These are phyloP conservation scores for Chlamydomonas asymmetrica DNA, from an alignment of 139 green algal genomes.

Conservation along the genomic window DNA sequence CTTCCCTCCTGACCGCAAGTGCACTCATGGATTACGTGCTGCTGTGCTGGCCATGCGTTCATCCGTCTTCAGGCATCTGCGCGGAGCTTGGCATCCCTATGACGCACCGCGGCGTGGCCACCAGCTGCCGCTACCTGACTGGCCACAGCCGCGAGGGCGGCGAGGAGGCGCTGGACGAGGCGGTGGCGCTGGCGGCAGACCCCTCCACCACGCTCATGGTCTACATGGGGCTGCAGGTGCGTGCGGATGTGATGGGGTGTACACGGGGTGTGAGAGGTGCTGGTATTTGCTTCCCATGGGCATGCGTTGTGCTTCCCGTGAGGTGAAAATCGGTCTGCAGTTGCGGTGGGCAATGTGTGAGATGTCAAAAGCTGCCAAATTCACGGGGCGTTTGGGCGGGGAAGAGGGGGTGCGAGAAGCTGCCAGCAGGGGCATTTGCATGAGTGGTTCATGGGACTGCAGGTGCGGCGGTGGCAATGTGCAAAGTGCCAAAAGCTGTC, in stretches of 20 bases:
- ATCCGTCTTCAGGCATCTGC: conserved; percentile 40
- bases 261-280: too few species aligned
- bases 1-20: too few species aligned
- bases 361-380: background rate
- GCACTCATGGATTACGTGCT: too few species aligned
- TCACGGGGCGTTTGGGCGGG: too few species aligned
- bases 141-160: conserved; percentile 88
- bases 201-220: conserved; percentile 93
- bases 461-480: too few species aligned
- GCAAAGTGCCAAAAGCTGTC: too few species aligned
- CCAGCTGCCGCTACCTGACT: conserved; percentile 86
- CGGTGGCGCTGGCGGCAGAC: conserved; percentile 65
- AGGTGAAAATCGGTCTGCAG: background rate
- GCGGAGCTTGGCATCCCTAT: conserved; percentile 72
- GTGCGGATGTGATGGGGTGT: background rate
- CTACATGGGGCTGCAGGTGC: conserved; percentile 94
- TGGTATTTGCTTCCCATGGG: too few species aligned
- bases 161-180: conserved; percentile 67
- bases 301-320: too few species aligned
- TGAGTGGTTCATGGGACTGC: background rate
- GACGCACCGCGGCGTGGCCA: conserved; percentile 95
- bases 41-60: background rate
- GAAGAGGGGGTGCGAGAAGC: background rate
- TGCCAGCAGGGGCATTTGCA: background rate
- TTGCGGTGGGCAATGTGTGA: background rate